A percentile compares a stretch with the other conserved stretches of the same genome.
Evolutionary conservation across 768 basidiomycete genomes (phyloP).

Genomic region (Agrocybe praecox): DNA sequence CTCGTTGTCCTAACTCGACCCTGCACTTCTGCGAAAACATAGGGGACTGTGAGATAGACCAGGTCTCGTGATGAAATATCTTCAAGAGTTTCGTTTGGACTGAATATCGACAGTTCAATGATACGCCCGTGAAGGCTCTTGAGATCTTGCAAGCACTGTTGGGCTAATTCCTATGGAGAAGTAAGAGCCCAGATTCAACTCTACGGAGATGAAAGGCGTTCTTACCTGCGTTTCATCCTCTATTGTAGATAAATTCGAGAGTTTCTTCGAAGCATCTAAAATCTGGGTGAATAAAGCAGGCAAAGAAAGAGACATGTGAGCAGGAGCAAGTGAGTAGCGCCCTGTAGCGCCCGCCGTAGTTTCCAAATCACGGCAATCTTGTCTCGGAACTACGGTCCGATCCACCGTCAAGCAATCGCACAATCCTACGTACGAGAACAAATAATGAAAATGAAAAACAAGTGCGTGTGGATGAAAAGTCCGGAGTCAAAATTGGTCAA

Average conservation of each 20-base stretch:
- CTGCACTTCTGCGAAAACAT: conserved; percentile 64
- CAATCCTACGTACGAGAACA: not conserved
- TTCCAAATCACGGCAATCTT: not conserved
- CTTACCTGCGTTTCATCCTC: conserved; percentile 44
- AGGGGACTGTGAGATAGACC: conserved; percentile 76
- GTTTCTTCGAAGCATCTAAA: conserved; percentile 40
- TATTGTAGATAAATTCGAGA: conserved; percentile 38
- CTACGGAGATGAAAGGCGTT: not conserved
- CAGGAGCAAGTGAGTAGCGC: not conserved
- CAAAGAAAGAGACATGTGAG: conserved; percentile 32
- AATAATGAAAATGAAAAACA: no score
- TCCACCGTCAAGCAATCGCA: no score
- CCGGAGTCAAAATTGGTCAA: no score
- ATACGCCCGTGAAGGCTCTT: conserved; percentile 54
- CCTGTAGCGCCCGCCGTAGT: not conserved
- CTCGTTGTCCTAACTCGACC: conserved; percentile 59
- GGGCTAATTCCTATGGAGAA: conserved; percentile 55
- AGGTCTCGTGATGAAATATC: conserved; percentile 82
- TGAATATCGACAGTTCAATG: conserved; percentile 70
- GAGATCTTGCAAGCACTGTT: conserved; percentile 58
- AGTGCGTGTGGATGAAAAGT: no score
- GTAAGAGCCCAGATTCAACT: not conserved
- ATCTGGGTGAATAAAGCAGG: conserved; percentile 37
- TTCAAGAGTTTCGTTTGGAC: conserved; percentile 79
- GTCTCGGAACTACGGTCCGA: not conserved